Evolutionary conservation across 768 basidiomycete genomes (phyloP), one percentile per base, ranked within the genome.

Genomic region (Cystofilobasidium macerans): DNA sequence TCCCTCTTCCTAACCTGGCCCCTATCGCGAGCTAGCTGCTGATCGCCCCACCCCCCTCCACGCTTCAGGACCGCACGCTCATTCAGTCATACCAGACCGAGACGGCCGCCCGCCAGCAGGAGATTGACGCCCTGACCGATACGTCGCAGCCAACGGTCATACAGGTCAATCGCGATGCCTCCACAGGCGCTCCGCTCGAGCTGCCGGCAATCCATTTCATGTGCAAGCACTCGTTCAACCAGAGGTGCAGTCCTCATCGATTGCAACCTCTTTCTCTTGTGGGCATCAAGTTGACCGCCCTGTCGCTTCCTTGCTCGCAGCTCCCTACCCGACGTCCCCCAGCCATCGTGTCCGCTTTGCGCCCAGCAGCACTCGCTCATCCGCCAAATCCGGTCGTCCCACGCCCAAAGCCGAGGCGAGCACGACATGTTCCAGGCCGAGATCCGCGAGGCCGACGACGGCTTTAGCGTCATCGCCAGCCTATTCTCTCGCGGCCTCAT

Each of bases 181-280:
- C 85, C 5, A 98, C 95, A 75, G 82, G 85, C 20, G 89, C 86
- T 1, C 89, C 88, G 71, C 83, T 98, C 67, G 93, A 97, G 74
- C 82, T 97, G 13, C 94, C 95, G 0, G 87, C 84, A 69, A 81
- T 98, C 8, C 93, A 98, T 76, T 98, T 97, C 73, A 95, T 98
- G 94, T 99, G 94, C 76, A 85, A 86, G 72, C 95, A 98, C 74
- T 91, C 89, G 68, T 98, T 89, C 78, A 95, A 99, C 74, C 90
- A 94, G 74, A 81, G 92, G 89, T 89, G 61, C 51, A 77, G 73
- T 76, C 48, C 22, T 61, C 16, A 22, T 4, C 24, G 26, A n/a
- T n/a, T n/a, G n/a, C n/a, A n/a, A n/a, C n/a, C n/a, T 45, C 38
- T 4, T 26, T 26, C 38, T n/a, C 3, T 69, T 26, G 18, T 28